Evolutionary conservation across 768 basidiomycete genomes (phyloP).

Genomic region (Botryobasidium botryosum): DNA sequence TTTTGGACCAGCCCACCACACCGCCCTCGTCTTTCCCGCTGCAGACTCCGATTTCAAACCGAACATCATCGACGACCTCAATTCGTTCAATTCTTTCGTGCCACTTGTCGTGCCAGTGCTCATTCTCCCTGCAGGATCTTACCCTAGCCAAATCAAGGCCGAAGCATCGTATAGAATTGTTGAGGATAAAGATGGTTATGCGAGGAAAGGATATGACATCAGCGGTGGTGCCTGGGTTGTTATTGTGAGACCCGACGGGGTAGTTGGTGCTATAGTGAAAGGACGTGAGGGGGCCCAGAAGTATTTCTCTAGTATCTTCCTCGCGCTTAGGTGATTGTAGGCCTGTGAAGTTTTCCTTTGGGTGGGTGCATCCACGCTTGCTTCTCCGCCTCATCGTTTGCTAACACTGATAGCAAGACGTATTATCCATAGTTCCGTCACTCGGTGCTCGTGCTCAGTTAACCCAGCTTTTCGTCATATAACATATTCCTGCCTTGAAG

Average conservation of each 20-base stretch:
- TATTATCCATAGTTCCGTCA: no score
- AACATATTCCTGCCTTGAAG: no score
- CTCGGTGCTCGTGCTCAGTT: no score
- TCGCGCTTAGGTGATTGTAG: no score
- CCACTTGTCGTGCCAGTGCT: not conserved
- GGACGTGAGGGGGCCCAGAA: conserved; percentile 2
- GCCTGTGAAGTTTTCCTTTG: no score
- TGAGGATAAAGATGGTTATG: not conserved
- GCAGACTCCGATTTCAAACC: conserved; percentile 15
- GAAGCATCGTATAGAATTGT: not conserved
- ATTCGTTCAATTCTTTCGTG: not conserved
- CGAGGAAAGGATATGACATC: conserved; percentile 8
- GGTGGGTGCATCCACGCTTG: no score
- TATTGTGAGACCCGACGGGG: conserved; percentile 13
- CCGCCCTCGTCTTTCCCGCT: conserved; percentile 29
- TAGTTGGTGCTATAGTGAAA: conserved; percentile 11
- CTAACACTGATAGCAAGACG: no score
- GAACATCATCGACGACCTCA: conserved; percentile 11
- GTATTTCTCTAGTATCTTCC: no score
- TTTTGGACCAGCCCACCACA: conserved; percentile 23
- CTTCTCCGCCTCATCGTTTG: no score
- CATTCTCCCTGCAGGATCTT: not conserved
- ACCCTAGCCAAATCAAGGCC: not conserved
- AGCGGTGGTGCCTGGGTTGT: no score
- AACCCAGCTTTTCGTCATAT: no score